A percentile compares a stretch with the other conserved stretches of the same genome.
Evolutionary conservation across 2,329 filamentous ascomycete species (phyloP).

Genomic region (Botrytis sinoallii): DNA sequence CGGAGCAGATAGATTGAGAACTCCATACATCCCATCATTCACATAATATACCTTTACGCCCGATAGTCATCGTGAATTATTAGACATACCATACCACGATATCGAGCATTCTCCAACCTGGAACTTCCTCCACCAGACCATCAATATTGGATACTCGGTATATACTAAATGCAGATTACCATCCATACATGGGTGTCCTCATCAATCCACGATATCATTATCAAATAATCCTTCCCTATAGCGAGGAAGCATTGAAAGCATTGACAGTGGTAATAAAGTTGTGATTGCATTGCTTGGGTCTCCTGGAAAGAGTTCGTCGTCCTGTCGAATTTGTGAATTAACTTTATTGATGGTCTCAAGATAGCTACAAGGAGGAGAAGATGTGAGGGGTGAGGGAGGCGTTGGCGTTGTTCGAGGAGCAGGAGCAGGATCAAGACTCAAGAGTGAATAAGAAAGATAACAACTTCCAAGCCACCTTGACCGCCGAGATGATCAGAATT

Average conservation of each 20-base stretch:
- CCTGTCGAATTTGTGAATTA: neutral
- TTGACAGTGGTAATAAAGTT: neutral
- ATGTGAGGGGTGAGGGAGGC: neutral
- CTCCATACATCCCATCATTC: neutral
- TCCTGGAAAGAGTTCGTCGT: neutral
- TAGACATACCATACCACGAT: neutral
- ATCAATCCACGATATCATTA: neutral
- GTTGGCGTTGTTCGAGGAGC: neutral
- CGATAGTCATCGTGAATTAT: neutral
- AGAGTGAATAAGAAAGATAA: neutral
- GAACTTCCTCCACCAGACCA: neutral
- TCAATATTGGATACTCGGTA: slow-evolving; percentile 1
- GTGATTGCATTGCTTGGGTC: neutral
- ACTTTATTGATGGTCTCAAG: neutral
- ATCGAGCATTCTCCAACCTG: neutral
- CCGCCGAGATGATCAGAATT: neutral
- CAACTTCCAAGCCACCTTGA: neutral
- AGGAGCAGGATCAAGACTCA: neutral
- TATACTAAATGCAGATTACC: neutral
- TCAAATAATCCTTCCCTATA: neutral
- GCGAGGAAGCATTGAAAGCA: neutral
- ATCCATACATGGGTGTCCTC: neutral
- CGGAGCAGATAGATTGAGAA: neutral
- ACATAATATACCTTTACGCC: neutral
- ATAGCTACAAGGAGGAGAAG: neutral